Base-by-base conservation (phyloP, 164 flowering plant genomes). In the Nelumbo lutea region DNA sequence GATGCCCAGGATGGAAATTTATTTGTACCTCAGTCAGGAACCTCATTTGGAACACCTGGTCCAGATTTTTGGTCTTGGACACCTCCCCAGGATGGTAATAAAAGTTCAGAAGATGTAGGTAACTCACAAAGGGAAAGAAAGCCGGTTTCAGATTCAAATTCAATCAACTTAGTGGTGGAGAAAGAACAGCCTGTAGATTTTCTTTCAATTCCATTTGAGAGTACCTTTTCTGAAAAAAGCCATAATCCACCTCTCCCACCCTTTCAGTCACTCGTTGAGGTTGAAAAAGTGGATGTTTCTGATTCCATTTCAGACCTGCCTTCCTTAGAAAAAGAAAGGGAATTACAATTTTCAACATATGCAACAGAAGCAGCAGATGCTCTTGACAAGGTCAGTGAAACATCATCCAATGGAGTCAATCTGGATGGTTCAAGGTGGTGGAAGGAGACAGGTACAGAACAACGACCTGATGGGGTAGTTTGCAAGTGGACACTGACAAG, bases 41-140 rank as follows among this genome's bases (percentile, higher is more conserved):
- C 64, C 61, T 75, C 82, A 62, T 70, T 15, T 61, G 84, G 71
- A 61, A 78, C 87, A 59, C 97, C 96, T 66, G 98, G 98, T 66
- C 97, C 98, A 68, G 92, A 88, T 78, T 94, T 94, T 77, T 94
- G 98, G 98, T 81, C 96, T 39, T 91, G 98, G 98, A 77, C 85
- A 50, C 96, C 97, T 67, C 97, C 96, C 70, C 59, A 55, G 11
- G 81, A 67, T 41, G 67, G 59, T 65, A 79, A 68, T 53, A 44
- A 27, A 50, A 70, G 5, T 68, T 48, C 74, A 1, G 70, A 73
- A 66, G 80, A 73, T 68, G 58, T 1, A 5, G 51, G 51, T 59
- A 70, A 58, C 39, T 59, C 78, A 67, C 72, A 71, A 64, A 42
- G 68, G 10, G 71, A 76, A 9, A 9, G 38, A 46, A 80, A 78